Evolutionary conservation across 768 basidiomycete species (phyloP), one percentile per base, ranked within the genome.

Genomic region (Rhizopogon rudus): DNA sequence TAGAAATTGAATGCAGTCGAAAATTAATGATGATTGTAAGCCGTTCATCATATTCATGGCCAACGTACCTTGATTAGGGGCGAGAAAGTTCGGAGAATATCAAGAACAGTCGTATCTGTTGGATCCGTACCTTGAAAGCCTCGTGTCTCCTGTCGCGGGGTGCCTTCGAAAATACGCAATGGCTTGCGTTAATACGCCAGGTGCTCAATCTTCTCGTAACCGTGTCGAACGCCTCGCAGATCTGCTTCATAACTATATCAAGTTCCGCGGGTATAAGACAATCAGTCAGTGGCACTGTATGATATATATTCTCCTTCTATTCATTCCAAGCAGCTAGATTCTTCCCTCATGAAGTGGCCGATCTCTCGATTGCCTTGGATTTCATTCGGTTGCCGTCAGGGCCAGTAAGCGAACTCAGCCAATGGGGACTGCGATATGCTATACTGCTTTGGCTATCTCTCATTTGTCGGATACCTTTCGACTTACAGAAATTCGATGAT

Each of bases 51-150:
- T 29, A 43, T 58, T 51, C 17, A 43, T 31, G 12, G 56, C 31
- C 55, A 37, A 33, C 12, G 2, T 22, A 1, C 40, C 44, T 44
- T 55, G 31, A 17, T 57, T 28, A 25, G 14, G 44, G 6, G 55
- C 25, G 17, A 50, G 59, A 16, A 52, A 98, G 96, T 79, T 98
- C 29, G 82, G 83, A 65, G 82, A 86, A 65, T 98, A 96, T 65
- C 94, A 96, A 67, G 95, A 98, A 58, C 92, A 96, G 61, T 79
- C 94, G 2, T 91, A 93, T 68, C 80, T 99, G 3, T 77, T 98
- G 12, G 97, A 99, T 68, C 94, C 96, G 39, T 86, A 80, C 61
- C 78, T 99, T 17, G 91, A 95, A 64, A 67, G 74, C 33, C 81
- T 99, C 53, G 81, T 97, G 9, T 70, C 76, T 2, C 94, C 95